These are phyloP conservation scores for Byssochlamys sp. DNA, from an alignment of 2,329 filamentous ascomycete genomes.

Conservation along the genomic window DNA sequence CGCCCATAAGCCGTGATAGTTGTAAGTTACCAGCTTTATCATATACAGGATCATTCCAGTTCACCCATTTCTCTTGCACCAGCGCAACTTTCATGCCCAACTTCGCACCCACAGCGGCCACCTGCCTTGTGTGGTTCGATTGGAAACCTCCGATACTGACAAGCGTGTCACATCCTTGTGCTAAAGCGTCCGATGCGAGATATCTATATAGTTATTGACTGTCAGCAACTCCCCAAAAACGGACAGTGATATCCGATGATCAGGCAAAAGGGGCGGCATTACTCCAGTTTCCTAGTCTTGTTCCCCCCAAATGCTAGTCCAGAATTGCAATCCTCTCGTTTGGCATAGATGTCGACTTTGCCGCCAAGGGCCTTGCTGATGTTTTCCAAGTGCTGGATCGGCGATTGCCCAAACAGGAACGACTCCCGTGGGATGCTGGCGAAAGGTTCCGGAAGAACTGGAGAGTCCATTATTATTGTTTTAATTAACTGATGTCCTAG, in stretches of 20 bases:
- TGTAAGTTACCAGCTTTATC: constrained; percentile 62
- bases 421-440: neutral
- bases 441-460: neutral
- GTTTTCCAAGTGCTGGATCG: neutral
- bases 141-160: constrained; percentile 60
- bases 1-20: constrained; percentile 58
- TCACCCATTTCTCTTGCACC: constrained; percentile 61
- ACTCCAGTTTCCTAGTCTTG: constrained; percentile 62
- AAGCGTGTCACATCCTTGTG: constrained; percentile 50
- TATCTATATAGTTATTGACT: neutral
- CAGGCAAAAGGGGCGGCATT: constrained; percentile 40
- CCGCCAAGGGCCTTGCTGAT: constrained; percentile 54
- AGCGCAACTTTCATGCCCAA: constrained; percentile 43
- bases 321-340: constrained; percentile 63
- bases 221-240: neutral
- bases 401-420: neutral
- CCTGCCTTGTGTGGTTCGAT: constrained; percentile 60
- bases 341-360: constrained; percentile 57
- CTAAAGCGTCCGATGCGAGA: constrained; percentile 45
- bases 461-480: neutral
- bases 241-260: neutral
- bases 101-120: constrained; percentile 52
- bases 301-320: constrained; percentile 59
- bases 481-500: too few species aligned
- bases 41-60: constrained; percentile 51